Percentiles rank a stretch among this genome's conserved stretches.
These are phyloP conservation scores for Inga leiocalycina DNA, from an alignment of 306 rosid genomes.

Conservation along the genomic window DNA sequence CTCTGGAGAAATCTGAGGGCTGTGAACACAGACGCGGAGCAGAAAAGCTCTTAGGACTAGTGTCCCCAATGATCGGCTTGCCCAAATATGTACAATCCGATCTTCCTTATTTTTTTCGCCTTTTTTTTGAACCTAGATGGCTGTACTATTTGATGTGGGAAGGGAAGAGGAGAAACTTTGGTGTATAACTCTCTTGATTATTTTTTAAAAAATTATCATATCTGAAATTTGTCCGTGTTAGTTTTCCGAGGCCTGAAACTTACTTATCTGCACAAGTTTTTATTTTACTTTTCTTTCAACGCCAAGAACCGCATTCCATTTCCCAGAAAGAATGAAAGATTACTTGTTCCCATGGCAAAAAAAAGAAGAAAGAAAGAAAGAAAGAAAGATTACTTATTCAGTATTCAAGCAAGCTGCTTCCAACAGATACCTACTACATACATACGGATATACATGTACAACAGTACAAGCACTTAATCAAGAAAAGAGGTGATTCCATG, in stretches of 20 bases:
- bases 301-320: neutral
- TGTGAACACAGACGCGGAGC: slow-evolving; percentile 29
- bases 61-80: neutral
- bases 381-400: slow-evolving; percentile 5
- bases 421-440: neutral
- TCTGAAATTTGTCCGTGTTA: slow-evolving; percentile 6
- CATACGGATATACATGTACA: slow-evolving; percentile 8
- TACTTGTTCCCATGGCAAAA: neutral
- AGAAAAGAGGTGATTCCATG: slow-evolving; percentile 20
- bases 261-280: neutral
- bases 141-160: neutral
- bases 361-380: neutral
- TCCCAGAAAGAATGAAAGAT: neutral
- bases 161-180: neutral
- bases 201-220: neutral
- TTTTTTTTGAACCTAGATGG: neutral
- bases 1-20: slow-evolving; percentile 70
- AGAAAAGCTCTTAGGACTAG: slow-evolving; percentile 31
- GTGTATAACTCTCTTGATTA: neutral
- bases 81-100: slow-evolving; percentile 8
- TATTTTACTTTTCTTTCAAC: neutral
- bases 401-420: slow-evolving; percentile 19
- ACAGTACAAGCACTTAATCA: slow-evolving; percentile 24
- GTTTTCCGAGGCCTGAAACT: neutral
- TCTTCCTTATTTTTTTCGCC: slow-evolving; percentile 2